These are phyloP conservation scores for Apophysomyces sp. DNA, from an alignment of 371 early-diverging fungal genomes.

Conservation along the genomic window DNA sequence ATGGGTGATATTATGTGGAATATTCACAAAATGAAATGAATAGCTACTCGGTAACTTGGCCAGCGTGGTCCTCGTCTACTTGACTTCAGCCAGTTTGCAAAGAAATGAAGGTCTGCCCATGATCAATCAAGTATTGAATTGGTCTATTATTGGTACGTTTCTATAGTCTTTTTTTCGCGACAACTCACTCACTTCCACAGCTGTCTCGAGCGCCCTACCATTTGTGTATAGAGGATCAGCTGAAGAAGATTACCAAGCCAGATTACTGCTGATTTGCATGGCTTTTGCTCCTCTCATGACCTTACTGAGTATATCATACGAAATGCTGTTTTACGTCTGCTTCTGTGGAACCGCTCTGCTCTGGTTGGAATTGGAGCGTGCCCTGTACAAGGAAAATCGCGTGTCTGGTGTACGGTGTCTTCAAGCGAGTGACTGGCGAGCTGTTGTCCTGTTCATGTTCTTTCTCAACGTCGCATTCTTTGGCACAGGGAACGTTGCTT, in stretches of 20 bases:
- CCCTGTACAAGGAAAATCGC: conserved; percentile 26
- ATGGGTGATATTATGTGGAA: background rate
- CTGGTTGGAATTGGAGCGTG: conserved; percentile 84
- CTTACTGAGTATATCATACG: conserved; percentile 86
- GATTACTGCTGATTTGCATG: conserved; percentile 78
- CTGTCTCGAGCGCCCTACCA: conserved; percentile 58
- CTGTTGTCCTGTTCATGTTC: conserved; percentile 78
- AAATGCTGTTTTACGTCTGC: conserved; percentile 84
- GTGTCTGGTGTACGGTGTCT: conserved; percentile 19
- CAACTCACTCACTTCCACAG: conserved; percentile 26
- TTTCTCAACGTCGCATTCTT: conserved; percentile 94
- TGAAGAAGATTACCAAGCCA: conserved; percentile 73
- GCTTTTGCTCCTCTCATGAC: conserved; percentile 89
- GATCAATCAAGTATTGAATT: conserved; percentile 69
- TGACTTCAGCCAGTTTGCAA: conserved; percentile 50
- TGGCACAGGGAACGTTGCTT: conserved; percentile 95
- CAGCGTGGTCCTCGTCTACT: conserved; percentile 52
- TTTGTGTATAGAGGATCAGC: conserved; percentile 62
- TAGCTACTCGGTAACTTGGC: conserved; percentile 25
- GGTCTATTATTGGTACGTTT: conserved; percentile 63
- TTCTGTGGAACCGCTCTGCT: conserved; percentile 71
- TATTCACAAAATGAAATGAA: conserved; percentile 1
- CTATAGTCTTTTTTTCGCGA: background rate
- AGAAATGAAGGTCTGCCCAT: conserved; percentile 65
- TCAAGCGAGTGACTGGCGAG: conserved; percentile 64